These are phyloP conservation scores for Microdochium nivale DNA, from an alignment of 2,329 filamentous ascomycete species.

Conservation along the genomic window DNA sequence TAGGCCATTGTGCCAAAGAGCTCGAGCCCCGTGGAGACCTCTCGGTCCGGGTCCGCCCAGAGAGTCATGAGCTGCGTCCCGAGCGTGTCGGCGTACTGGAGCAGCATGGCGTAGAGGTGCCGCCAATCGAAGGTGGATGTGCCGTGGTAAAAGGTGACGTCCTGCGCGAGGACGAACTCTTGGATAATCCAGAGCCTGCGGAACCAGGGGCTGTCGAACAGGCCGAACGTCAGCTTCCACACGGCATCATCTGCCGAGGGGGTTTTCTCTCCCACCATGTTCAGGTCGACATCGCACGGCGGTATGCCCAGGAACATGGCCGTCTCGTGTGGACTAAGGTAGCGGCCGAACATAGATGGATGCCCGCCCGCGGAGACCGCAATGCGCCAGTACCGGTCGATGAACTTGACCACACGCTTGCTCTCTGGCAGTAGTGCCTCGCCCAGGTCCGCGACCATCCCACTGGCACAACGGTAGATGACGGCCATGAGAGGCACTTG, in stretches of 20 bases:
- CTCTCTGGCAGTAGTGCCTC: not conserved
- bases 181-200: slow-evolving; percentile 1
- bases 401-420: not conserved
- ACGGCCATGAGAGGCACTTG: not conserved
- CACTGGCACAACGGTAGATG: not conserved
- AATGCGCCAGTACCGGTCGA: not conserved
- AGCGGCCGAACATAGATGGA: not conserved
- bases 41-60: not conserved
- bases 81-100: not conserved
- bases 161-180: slow-evolving; percentile 1
- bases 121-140: not conserved
- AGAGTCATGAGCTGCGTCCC: not conserved
- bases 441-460: not conserved
- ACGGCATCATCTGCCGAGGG: not conserved
- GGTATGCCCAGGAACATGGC: not conserved
- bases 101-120: not conserved
- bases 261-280: not conserved
- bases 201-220: not conserved
- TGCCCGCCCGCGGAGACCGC: not conserved
- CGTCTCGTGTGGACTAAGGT: not conserved
- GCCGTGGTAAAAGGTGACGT: slow-evolving; percentile 1
- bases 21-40: not conserved
- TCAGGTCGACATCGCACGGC: not conserved
- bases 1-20: not conserved
- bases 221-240: not conserved